These are phyloP conservation scores for Didymella arachidicola DNA, from an alignment of 2,329 filamentous ascomycete species.

Conservation along the genomic window DNA sequence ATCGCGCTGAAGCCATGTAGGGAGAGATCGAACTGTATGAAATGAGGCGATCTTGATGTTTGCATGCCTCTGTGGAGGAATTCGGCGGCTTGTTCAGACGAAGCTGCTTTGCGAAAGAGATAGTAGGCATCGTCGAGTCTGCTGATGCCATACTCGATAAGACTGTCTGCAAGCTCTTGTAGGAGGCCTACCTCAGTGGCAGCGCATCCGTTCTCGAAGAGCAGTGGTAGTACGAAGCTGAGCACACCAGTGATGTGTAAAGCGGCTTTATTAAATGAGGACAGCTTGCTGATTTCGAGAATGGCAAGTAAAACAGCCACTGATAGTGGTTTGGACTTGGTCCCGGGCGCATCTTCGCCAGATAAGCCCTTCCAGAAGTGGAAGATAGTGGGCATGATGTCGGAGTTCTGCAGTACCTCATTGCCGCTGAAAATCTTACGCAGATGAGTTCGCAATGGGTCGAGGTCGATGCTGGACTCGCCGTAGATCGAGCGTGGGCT, in stretches of 20 bases:
- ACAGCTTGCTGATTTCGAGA: slow-evolving; percentile 44
- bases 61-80: slow-evolving; percentile 79
- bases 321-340: slow-evolving; percentile 47
- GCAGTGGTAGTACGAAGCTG: slow-evolving; percentile 44
- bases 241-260: slow-evolving; percentile 49
- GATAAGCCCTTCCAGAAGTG: slow-evolving; percentile 51
- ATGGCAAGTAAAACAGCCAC: slow-evolving; percentile 48
- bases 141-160: slow-evolving; percentile 79
- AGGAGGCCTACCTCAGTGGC: slow-evolving; percentile 55
- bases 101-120: slow-evolving; percentile 67
- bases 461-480: slow-evolving; percentile 39
- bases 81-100: slow-evolving; percentile 63
- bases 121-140: slow-evolving; percentile 83
- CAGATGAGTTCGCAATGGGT: slow-evolving; percentile 42
- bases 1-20: slow-evolving; percentile 87
- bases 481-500: slow-evolving; percentile 39
- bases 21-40: slow-evolving; percentile 93
- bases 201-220: slow-evolving; percentile 48
- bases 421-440: slow-evolving; percentile 50
- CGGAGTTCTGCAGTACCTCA: slow-evolving; percentile 52
- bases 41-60: slow-evolving; percentile 77
- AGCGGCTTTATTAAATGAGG: slow-evolving; percentile 50
- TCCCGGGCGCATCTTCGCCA: slow-evolving; percentile 40
- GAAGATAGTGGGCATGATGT: slow-evolving; percentile 51
- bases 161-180: slow-evolving; percentile 70